phyloP scores from a whole-genome alignment of 371 early-diverging fungal species.

The Haplosporangium sp. region DNA sequence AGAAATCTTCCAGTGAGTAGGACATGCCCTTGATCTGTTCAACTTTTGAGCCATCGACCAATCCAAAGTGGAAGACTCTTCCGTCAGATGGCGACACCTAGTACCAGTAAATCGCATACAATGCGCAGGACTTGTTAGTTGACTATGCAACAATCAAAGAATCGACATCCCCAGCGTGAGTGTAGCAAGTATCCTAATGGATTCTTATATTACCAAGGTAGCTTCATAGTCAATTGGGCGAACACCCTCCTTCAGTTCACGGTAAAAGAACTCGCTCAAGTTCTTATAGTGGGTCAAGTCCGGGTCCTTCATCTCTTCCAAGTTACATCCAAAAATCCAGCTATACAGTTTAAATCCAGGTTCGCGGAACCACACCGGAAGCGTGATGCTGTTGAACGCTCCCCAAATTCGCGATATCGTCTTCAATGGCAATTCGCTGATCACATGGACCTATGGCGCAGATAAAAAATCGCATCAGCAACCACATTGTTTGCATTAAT shows the following conservation, averaged over 20 bases:
- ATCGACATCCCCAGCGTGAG: too few species aligned
- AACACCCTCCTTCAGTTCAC: slow-evolving; percentile 81
- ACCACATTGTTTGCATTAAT: background rate
- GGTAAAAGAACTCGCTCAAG: slow-evolving; percentile 91
- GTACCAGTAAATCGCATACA: too few species aligned
- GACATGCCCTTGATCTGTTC: slow-evolving; percentile 96
- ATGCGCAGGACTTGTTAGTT: too few species aligned
- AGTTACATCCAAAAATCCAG: slow-evolving; percentile 89
- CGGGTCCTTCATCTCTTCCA: slow-evolving; percentile 92
- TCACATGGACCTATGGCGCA: slow-evolving; percentile 75
- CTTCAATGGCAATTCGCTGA: slow-evolving; percentile 88
- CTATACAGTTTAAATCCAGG: slow-evolving; percentile 84
- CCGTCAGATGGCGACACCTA: slow-evolving; percentile 93
- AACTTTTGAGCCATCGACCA: slow-evolving; percentile 79
- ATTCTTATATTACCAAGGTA: slow-evolving; percentile 62
- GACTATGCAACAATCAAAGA: too few species aligned
- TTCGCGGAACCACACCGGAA: slow-evolving; percentile 82
- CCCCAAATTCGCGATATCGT: slow-evolving; percentile 93
- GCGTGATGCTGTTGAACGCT: slow-evolving; percentile 81
- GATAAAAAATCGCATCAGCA: background rate
- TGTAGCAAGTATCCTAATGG: background rate
- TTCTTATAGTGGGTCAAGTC: slow-evolving; percentile 85
- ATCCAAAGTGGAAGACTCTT: slow-evolving; percentile 87
- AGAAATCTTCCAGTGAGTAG: slow-evolving; percentile 87
- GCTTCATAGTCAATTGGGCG: slow-evolving; percentile 77